Evolutionary conservation across 1,284 basidiomycete genomes (phyloP).

Genomic region (Heimioporus retisporus): DNA sequence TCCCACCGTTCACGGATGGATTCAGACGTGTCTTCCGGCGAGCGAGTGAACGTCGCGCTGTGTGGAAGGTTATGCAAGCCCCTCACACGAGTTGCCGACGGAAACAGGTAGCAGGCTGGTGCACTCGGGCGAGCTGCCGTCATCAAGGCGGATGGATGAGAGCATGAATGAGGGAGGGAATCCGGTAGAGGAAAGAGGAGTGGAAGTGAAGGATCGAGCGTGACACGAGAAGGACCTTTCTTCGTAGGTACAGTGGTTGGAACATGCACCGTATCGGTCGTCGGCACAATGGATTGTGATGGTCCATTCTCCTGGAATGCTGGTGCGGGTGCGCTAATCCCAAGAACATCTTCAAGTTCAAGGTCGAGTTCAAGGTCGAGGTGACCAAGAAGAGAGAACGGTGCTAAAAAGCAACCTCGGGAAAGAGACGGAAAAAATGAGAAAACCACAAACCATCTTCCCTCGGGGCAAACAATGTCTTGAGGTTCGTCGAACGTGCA

Average conservation of each 20-base stretch:
- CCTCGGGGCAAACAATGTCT: slow-evolving; percentile 75
- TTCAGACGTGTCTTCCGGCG: slow-evolving; percentile 65
- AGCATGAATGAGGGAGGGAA: slow-evolving; percentile 32
- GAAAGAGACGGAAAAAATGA: neutral
- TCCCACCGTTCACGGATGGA: slow-evolving; percentile 78
- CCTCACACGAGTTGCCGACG: slow-evolving; percentile 50
- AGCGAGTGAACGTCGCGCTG: slow-evolving; percentile 53
- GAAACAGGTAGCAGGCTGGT: slow-evolving; percentile 24
- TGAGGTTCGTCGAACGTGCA: slow-evolving; percentile 52
- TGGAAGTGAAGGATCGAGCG: slow-evolving; percentile 63
- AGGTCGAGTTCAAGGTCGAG: slow-evolving; percentile 70
- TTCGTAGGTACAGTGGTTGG: slow-evolving; percentile 4
- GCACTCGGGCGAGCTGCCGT: slow-evolving; percentile 1
- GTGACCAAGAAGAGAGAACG: slow-evolving; percentile 76
- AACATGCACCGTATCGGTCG: slow-evolving; percentile 2
- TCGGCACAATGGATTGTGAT: neutral
- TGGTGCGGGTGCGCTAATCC: slow-evolving; percentile 16
- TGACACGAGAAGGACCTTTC: slow-evolving; percentile 19
- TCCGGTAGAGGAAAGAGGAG: slow-evolving; percentile 70
- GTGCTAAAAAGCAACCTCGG: slow-evolving; percentile 35
- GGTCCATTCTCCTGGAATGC: slow-evolving; percentile 10
- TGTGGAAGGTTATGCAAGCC: slow-evolving; percentile 49
- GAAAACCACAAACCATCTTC: slow-evolving; percentile 61
- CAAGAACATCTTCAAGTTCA: slow-evolving; percentile 66
- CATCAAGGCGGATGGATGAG: slow-evolving; percentile 1